Base-by-base conservation (phyloP, 2,329 filamentous ascomycete genomes). In the Penicillium sp. region DNA sequence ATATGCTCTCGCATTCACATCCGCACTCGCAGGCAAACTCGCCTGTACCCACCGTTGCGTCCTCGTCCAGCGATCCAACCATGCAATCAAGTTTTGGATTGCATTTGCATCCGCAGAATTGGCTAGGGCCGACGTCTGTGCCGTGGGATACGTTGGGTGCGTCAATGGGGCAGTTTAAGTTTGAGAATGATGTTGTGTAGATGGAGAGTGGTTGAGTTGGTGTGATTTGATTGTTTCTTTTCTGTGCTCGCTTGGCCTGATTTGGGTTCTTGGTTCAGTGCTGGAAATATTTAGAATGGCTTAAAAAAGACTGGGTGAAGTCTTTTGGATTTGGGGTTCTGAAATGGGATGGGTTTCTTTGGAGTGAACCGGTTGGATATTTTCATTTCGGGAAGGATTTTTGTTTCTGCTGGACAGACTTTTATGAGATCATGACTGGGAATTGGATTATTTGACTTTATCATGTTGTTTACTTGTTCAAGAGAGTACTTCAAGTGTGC, bases 81-180 rank as follows among this genome's bases (percentile, higher is more conserved):
- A 61, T 69, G 59, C 59, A 63, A 11, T 66, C 65, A 3, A 59
- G 45, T 47, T 61, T 68, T 37, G 63, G 65, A 8, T 34, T 70
- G 2, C 69, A 71, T 28, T 61, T 76, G 34, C 69, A 75, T 38
- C 69, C 72, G 8, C 71, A 75, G 49, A 71, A 73, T 43, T 75
- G 73, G 73, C 57, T 76, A n/a, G 65, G 62, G 15, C 67, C 73
- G 12, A 63, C 68, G 6, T 70, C 70, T 12, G 60, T 73, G 15
- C 66, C 69, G 12, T 74, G 72, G 71, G 69, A 72, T 38, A 51
- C 64, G 2, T 11, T 68, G 6, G 59, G 64, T 7, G 28, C 64
- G 15, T 54, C 58, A 0, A 58, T 63, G 47, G 63, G 59, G 15
- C 60, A 62, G 5, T 67, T 55, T 45, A 54, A 55, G 1, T 67